A percentile compares a stretch with the other conserved stretches of the same genome.
These are phyloP conservation scores for Boletus reticuloceps DNA, from an alignment of 768 basidiomycete genomes.

Conservation along the genomic window DNA sequence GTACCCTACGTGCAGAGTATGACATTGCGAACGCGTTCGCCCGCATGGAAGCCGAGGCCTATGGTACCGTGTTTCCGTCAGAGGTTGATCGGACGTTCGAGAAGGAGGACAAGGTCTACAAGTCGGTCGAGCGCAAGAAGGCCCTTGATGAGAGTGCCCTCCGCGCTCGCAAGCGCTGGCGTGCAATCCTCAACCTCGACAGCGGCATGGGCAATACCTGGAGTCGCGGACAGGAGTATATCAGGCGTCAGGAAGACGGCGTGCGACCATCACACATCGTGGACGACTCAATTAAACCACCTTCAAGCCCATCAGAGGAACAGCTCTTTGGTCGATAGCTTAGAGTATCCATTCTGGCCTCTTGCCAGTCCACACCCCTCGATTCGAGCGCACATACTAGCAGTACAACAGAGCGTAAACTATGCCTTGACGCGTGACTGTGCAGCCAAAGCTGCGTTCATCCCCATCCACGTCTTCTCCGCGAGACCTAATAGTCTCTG, in stretches of 20 bases:
- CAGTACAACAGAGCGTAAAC: conserved; percentile 15
- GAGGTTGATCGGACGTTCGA: conserved; percentile 61
- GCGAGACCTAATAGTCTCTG: conserved; percentile 85
- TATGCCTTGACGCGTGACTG: conserved; percentile 59
- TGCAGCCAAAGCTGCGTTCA: conserved; percentile 87
- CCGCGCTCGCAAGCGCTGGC: conserved; percentile 75
- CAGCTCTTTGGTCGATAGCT: conserved; percentile 20
- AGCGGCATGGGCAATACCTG: conserved; percentile 47
- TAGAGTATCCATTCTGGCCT: conserved; percentile 2
- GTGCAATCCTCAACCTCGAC: conserved; percentile 52
- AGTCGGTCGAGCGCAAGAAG: conserved; percentile 55
- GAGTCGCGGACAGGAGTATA: conserved; percentile 74
- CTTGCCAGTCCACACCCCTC: not conserved
- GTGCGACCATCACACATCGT: conserved; percentile 63
- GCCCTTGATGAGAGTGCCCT: conserved; percentile 58
- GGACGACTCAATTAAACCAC: conserved; percentile 34
- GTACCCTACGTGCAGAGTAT: conserved; percentile 81
- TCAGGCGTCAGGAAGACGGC: conserved; percentile 69
- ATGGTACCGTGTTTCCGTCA: conserved; percentile 66
- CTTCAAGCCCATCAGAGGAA: conserved; percentile 22
- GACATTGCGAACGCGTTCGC: conserved; percentile 76
- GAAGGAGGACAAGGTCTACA: conserved; percentile 59
- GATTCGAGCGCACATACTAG: conserved; percentile 8
- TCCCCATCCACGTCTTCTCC: conserved; percentile 99
- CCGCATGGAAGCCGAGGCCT: conserved; percentile 70